Base-by-base conservation (phyloP, 495 filamentous ascomycete species). In the Daldinia concentrica region DNA sequence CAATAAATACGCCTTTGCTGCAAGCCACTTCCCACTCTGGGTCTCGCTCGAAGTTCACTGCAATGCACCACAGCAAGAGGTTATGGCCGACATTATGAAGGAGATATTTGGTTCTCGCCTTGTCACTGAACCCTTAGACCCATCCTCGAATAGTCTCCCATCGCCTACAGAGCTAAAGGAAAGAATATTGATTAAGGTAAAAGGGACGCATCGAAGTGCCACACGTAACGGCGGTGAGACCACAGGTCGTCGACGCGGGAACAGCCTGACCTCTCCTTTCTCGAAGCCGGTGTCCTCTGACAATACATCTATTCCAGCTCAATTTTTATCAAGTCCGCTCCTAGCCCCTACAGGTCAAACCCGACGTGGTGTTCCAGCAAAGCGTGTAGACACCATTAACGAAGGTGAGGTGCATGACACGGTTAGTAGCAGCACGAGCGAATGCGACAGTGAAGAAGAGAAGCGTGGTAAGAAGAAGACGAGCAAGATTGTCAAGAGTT, bases 41-140 rank as follows among this genome's bases (percentile, higher is more conserved):
- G 86, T 99, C 52, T 98, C 95, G 15, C 90, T 99, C 24, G 95
- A 99, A 75, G 94, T 99, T 17, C 95, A 97, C 77, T 99, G 95
- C 84, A 90, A 86, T 70, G 78, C 89, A 9, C 85, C 90, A 56
- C 95, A 97, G 73, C 95, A 99, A 77, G 81, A 87, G 41, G 86
- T 85, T 39, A 98, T 99, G 95, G 93, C 93, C 24, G 90, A 92
- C 57, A 95, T 93, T 64, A 96, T 99, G 89, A 90, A 89, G 59
- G 88, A 91, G 27, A 87, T 90, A 19, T 94, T 97, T 77, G 91
- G 90, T 32, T 86, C 91, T 24, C 88, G 89, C 74, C 88, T 99
- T 9, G 80, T 98, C 24, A 85, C 89, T 2, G 87, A 94, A 62
- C 92, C 93, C 1, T 79, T 94, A 32, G 85, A 90, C 69, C 85